These are phyloP conservation scores for Trapa bicornis DNA, from an alignment of 345 rosid genomes.

Conservation along the genomic window DNA sequence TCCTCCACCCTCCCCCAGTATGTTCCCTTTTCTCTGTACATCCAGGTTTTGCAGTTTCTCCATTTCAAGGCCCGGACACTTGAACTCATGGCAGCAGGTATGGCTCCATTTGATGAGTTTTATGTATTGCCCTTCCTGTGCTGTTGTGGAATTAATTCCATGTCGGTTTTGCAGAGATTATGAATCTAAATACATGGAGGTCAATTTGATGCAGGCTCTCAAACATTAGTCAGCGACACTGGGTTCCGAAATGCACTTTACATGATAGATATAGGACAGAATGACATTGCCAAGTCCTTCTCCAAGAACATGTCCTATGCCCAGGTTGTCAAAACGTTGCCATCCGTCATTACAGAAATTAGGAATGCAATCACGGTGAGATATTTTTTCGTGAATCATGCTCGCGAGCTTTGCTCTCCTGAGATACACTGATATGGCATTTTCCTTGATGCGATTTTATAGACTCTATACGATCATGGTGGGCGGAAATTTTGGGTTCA, in stretches of 20 bases:
- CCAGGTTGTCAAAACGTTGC: conserved; percentile 38
- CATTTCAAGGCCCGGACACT: conserved; percentile 59
- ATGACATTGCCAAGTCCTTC: conserved; percentile 66
- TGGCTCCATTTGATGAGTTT: neutral
- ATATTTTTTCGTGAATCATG: neutral
- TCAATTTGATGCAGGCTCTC: conserved; percentile 24
- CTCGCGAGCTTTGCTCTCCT: neutral
- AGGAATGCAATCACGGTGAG: conserved; percentile 49
- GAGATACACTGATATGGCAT: neutral
- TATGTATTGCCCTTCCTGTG: neutral
- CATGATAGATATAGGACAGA: conserved; percentile 80
- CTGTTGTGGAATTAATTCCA: neutral
- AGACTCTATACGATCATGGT: conserved; percentile 51
- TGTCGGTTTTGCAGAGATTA: no score
- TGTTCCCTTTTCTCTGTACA: conserved; percentile 59
- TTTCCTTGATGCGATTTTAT: neutral
- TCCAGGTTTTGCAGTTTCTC: conserved; percentile 78
- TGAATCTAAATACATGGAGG: neutral
- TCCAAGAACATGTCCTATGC: conserved; percentile 42
- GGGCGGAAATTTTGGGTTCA: conserved; percentile 83
- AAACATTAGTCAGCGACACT: conserved; percentile 22
- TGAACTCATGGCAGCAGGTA: conserved; percentile 43
- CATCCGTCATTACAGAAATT: conserved; percentile 41
- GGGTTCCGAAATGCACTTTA: conserved; percentile 62
- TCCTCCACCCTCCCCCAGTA: conserved; percentile 69